Evolutionary conservation across 2,329 filamentous ascomycete species (phyloP).

Genomic region (Aspergillus felis): DNA sequence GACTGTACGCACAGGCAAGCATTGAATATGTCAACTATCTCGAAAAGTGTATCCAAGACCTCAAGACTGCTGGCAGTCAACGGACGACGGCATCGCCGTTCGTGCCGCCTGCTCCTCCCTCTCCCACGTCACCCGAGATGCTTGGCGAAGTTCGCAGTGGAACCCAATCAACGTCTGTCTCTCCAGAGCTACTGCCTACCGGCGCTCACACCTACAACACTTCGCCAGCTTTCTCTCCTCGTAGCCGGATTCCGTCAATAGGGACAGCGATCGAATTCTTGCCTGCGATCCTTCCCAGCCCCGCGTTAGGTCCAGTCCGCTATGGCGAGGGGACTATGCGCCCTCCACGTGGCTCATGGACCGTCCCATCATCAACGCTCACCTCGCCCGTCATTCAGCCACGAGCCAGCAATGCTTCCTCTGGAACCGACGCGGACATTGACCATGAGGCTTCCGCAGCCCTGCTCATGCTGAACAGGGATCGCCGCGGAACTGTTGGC

Average conservation of each 20-base stretch:
- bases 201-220: constrained; percentile 18
- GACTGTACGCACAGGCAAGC: constrained; percentile 61
- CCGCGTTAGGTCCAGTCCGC: constrained; percentile 29
- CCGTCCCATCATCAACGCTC: constrained; percentile 13
- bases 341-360: constrained; percentile 21
- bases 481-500: constrained; percentile 56
- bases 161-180: constrained; percentile 31
- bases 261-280: constrained; percentile 21
- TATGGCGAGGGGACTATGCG: constrained; percentile 19
- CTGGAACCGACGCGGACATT: constrained; percentile 49
- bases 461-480: constrained; percentile 79
- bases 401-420: constrained; percentile 39
- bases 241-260: constrained; percentile 23
- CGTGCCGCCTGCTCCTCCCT: constrained; percentile 26
- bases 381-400: constrained; percentile 22
- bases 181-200: constrained; percentile 31
- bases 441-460: constrained; percentile 83
- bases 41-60: constrained; percentile 76
- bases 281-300: constrained; percentile 34
- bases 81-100: constrained; percentile 12
- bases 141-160: constrained; percentile 22
- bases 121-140: constrained; percentile 34
- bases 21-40: constrained; percentile 96
- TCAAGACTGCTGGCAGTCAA: constrained; percentile 56
- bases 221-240: constrained; percentile 33